phyloP scores from a whole-genome alignment of 345 rosid species.

The Arabidopsis arenosa region DNA sequence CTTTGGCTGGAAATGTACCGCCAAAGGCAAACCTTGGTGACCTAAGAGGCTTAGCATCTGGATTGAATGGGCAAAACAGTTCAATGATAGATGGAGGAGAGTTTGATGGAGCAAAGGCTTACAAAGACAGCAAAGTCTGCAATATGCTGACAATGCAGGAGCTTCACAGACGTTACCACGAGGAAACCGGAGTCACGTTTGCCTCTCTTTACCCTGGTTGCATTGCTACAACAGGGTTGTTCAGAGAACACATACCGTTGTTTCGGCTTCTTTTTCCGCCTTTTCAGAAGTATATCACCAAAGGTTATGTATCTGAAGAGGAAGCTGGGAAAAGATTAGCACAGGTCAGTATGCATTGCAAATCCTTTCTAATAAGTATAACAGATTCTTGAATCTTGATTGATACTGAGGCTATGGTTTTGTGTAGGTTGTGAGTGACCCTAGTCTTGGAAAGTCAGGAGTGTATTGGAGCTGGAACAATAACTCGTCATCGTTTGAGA shows the following conservation, averaged over 20 bases:
- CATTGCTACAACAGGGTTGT: constrained; percentile 96
- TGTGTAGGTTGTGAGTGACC: constrained; percentile 81
- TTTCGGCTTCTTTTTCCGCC: constrained; percentile 94
- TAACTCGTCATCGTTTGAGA: constrained; percentile 83
- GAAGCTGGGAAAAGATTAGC: constrained; percentile 96
- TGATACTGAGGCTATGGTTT: constrained; percentile 13
- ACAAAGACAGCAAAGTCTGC: constrained; percentile 99
- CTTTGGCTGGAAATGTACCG: constrained; percentile 98
- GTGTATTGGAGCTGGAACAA: constrained; percentile 99
- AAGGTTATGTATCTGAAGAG: constrained; percentile 91
- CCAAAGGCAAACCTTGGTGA: constrained; percentile 97
- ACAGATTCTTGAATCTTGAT: constrained; percentile 22
- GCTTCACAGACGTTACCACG: constrained; percentile 91
- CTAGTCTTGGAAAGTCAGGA: constrained; percentile 84
- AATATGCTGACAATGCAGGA: constrained; percentile 98
- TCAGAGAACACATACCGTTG: constrained; percentile 93
- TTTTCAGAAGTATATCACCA: constrained; percentile 96
- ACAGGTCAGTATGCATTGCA: constrained; percentile 58
- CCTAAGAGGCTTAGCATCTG: constrained; percentile 87
- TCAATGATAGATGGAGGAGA: constrained; percentile 95
- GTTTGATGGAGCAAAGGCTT: constrained; percentile 95
- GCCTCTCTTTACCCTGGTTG: constrained; percentile 98
- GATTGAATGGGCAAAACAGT: constrained; percentile 78
- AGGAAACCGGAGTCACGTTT: constrained; percentile 82
- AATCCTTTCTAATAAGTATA: not conserved